phyloP scores from a whole-genome alignment of 441 rosid genomes.

The Mallotus repandus region DNA sequence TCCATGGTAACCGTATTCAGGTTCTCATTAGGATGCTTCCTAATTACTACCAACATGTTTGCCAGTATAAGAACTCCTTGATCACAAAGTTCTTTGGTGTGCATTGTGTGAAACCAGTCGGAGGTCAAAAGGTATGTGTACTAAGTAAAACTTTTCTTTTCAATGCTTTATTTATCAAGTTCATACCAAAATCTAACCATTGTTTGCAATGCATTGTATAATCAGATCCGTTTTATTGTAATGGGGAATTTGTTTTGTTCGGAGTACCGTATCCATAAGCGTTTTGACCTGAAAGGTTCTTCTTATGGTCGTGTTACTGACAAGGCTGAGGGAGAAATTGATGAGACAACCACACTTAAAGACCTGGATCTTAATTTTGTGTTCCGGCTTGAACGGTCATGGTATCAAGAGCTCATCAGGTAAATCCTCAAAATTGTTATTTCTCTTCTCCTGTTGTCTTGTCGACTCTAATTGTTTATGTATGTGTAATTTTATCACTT shows the following conservation, averaged over 20 bases:
- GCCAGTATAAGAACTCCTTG: slow-evolving; percentile 68
- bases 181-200: slow-evolving; percentile 13
- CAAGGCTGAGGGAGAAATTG: slow-evolving; percentile 71
- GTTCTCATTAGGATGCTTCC: slow-evolving; percentile 85
- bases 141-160: slow-evolving; percentile 12
- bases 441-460: neutral
- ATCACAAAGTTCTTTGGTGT: slow-evolving; percentile 94
- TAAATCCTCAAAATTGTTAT: slow-evolving; percentile 28
- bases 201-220: slow-evolving; percentile 13
- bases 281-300: slow-evolving; percentile 93
- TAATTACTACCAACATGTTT: slow-evolving; percentile 73
- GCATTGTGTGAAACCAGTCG: slow-evolving; percentile 89
- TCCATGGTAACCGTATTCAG: slow-evolving; percentile 34
- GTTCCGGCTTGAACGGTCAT: slow-evolving; percentile 65
- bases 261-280: slow-evolving; percentile 72
- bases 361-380: slow-evolving; percentile 88
- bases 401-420: slow-evolving; percentile 82
- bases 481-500: neutral
- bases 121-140: slow-evolving; percentile 82
- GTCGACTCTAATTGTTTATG: neutral
- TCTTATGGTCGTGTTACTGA: slow-evolving; percentile 87
- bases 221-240: slow-evolving; percentile 75
- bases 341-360: slow-evolving; percentile 87
- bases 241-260: slow-evolving; percentile 92
- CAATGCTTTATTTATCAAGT: neutral